phyloP scores from a whole-genome alignment of 1,139 yeast species.

The Entelexis sorbosivorans region DNA sequence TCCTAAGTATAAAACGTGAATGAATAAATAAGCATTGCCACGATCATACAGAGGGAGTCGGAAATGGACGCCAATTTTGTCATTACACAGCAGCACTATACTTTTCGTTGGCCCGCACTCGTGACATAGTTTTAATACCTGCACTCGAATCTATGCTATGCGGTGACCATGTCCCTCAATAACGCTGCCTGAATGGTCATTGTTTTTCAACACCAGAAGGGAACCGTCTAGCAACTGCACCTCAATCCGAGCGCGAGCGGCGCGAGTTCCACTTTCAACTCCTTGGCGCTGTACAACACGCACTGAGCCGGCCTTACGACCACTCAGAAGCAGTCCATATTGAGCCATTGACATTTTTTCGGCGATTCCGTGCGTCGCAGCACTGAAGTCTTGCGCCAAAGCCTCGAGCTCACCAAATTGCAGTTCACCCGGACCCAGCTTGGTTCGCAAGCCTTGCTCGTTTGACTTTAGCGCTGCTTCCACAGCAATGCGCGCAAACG shows the following conservation, averaged over 20 bases:
- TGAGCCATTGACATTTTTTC: conserved; percentile 15
- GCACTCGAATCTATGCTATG: neutral
- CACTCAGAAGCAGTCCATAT: conserved; percentile 7
- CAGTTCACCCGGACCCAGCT: conserved; percentile 2
- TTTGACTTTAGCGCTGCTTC: conserved; percentile 9
- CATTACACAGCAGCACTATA: no score
- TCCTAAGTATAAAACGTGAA: no score
- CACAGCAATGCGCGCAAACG: conserved; percentile 10
- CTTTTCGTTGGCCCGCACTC: no score
- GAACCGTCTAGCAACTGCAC: conserved; percentile 3
- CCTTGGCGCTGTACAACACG: conserved; percentile 11
- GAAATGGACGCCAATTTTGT: no score
- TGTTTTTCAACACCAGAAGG: conserved; percentile 1
- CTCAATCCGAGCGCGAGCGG: conserved; percentile 11
- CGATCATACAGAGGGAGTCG: no score
- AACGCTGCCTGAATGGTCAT: neutral
- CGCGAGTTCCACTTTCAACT: neutral
- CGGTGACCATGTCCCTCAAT: conserved; percentile 16
- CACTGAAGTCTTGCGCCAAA: conserved; percentile 16
- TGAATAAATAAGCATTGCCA: no score
- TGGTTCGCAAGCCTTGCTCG: conserved; percentile 7
- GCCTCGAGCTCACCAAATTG: conserved; percentile 8
- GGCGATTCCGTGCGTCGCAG: conserved; percentile 9
- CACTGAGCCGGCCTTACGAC: conserved; percentile 1
- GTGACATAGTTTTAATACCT: no score